A percentile compares a stretch with the other conserved stretches of the same genome.
Conservation (phyloP, 2,329 filamentous ascomycete genomes). For the Fusarium heterosporum region DNA sequence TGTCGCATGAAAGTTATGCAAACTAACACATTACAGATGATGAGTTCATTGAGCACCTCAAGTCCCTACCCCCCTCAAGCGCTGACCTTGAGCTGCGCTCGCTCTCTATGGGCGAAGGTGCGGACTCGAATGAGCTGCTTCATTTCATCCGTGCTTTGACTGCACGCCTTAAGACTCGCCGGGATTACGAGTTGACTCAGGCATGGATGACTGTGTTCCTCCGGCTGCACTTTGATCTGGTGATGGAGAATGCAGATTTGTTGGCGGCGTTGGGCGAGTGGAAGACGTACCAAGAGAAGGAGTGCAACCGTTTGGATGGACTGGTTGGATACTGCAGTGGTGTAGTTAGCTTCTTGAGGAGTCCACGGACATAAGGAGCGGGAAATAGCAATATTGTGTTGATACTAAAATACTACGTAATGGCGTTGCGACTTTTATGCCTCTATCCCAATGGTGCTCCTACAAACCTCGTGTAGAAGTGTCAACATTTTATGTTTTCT, state of each 20-base stretch:
- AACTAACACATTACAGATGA: slow-evolving; percentile 60
- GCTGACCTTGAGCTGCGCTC: slow-evolving; percentile 93
- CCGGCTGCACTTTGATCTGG: slow-evolving; percentile 75
- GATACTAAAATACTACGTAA: slow-evolving; percentile 2
- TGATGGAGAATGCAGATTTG: slow-evolving; percentile 64
- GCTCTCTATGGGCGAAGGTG: slow-evolving; percentile 63
- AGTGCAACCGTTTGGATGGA: slow-evolving; percentile 76
- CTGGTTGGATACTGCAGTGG: slow-evolving; percentile 90
- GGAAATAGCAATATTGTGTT: slow-evolving; percentile 4
- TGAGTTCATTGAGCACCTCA: slow-evolving; percentile 80
- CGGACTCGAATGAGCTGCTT: slow-evolving; percentile 75
- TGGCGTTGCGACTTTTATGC: slow-evolving; percentile 22
- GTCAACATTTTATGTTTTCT: too few species aligned
- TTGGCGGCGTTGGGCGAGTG: slow-evolving; percentile 73
- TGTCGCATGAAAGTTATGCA: not conserved
- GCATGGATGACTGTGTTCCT: slow-evolving; percentile 98
- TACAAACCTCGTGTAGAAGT: too few species aligned
- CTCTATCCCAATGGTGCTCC: not conserved
- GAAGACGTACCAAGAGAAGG: slow-evolving; percentile 77
- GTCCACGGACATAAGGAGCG: slow-evolving; percentile 61
- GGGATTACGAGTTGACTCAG: slow-evolving; percentile 93
- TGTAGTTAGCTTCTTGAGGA: slow-evolving; percentile 84
- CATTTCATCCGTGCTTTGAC: slow-evolving; percentile 87
- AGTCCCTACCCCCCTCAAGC: slow-evolving; percentile 82
- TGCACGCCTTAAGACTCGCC: slow-evolving; percentile 71